Conservation (phyloP, 345 rosid species). For the Eucalyptus polyanthemos region DNA sequence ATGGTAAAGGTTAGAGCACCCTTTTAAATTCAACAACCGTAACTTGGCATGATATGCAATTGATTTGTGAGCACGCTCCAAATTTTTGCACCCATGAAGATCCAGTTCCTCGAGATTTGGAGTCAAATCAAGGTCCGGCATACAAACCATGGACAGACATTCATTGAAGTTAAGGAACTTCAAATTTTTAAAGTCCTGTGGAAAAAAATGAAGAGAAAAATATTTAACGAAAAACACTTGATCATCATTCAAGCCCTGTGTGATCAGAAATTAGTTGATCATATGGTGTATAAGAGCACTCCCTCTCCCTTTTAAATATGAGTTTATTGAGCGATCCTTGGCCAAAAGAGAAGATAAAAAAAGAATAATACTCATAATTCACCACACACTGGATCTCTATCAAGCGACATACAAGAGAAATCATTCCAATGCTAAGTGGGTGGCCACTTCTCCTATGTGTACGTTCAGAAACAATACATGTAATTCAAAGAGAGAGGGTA, state of each 20-base stretch:
- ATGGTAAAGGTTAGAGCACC: neutral
- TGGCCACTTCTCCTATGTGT: neutral
- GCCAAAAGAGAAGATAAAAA: neutral
- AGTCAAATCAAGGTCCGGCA: neutral
- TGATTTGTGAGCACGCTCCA: neutral
- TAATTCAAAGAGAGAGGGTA: neutral
- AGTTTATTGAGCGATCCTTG: neutral
- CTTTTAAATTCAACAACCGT: neutral
- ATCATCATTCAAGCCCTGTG: neutral
- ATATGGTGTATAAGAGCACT: neutral
- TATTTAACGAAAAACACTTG: neutral
- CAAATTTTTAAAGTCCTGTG: neutral
- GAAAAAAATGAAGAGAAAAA: neutral
- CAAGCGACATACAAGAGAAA: neutral
- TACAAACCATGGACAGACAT: accelerated
- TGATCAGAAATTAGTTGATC: neutral
- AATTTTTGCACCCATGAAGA: neutral
- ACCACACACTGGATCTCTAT: neutral
- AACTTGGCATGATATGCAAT: accelerated
- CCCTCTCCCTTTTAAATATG: neutral
- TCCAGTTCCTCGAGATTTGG: neutral
- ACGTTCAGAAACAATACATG: neutral
- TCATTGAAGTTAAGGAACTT: neutral
- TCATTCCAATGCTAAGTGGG: neutral
- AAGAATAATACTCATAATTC: neutral